phyloP scores from a whole-genome alignment of 345 rosid species.

The Corymbia maculata region DNA sequence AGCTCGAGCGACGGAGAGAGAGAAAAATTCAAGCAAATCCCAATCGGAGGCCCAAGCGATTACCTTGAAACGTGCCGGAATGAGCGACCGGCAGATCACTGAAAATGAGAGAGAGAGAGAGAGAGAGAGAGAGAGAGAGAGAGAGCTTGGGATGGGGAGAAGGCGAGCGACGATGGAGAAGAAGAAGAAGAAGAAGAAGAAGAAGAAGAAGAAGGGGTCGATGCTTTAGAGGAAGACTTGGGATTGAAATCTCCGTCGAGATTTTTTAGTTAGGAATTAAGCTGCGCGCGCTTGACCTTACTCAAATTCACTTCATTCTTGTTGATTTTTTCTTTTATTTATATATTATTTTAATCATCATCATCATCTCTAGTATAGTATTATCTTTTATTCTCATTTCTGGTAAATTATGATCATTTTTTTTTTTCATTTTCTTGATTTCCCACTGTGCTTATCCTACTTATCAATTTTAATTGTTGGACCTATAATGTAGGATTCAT shows the following conservation, averaged over 20 bases:
- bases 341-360: background rate
- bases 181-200: background rate
- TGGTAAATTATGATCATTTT: background rate
- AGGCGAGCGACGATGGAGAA: background rate
- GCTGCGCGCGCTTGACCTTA: background rate
- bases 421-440: too few species aligned
- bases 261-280: background rate
- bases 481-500: too few species aligned
- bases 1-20: background rate
- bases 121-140: background rate
- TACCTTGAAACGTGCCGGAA: background rate
- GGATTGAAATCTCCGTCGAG: slow-evolving; percentile 9
- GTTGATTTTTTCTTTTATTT: background rate
- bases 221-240: slow-evolving; percentile 3
- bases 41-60: background rate
- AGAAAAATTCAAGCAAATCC: background rate
- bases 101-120: background rate
- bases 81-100: background rate
- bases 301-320: background rate
- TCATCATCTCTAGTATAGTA: too few species aligned
- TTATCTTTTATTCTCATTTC: background rate
- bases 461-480: background rate
- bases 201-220: background rate
- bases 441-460: background rate
- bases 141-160: background rate